Conservation (phyloP, 257 asterid genomes). For the Primulina huaijiensis region DNA sequence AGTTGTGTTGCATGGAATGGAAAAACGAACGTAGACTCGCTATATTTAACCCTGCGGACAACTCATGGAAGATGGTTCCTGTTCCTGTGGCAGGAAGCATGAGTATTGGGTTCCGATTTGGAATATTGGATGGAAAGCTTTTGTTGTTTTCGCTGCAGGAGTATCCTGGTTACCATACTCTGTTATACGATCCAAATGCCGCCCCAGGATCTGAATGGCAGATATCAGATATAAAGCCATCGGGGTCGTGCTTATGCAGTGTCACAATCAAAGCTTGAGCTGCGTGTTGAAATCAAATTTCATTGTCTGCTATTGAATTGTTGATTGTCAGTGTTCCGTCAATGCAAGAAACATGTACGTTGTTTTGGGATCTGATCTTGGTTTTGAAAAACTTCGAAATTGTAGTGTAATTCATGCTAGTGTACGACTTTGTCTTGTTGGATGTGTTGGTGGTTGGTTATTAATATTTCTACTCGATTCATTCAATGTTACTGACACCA, state of each 20-base stretch:
- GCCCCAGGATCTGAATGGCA: slow-evolving; percentile 63
- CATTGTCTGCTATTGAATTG: no score
- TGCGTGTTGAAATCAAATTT: background rate
- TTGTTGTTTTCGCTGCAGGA: slow-evolving; percentile 55
- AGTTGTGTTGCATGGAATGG: slow-evolving; percentile 85
- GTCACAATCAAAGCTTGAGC: slow-evolving; percentile 63
- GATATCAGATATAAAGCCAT: slow-evolving; percentile 51
- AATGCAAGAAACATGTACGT: background rate
- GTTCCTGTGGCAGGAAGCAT: slow-evolving; percentile 67
- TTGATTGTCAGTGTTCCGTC: background rate
- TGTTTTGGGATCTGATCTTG: background rate
- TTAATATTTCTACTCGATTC: no score
- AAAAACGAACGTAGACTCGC: slow-evolving; percentile 69
- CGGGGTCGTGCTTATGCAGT: slow-evolving; percentile 58
- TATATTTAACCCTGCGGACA: slow-evolving; percentile 45
- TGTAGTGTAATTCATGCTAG: no score
- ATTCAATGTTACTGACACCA: no score
- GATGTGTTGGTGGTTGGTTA: background rate
- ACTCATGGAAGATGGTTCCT: slow-evolving; percentile 63
- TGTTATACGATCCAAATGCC: slow-evolving; percentile 68
- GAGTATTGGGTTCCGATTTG: slow-evolving; percentile 61
- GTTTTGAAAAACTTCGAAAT: no score
- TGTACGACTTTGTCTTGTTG: no score
- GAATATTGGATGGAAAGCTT: slow-evolving; percentile 62
- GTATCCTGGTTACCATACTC: slow-evolving; percentile 44